phyloP scores from a whole-genome alignment of 2,329 filamentous ascomycete species.

The Epichloe bromicola region DNA sequence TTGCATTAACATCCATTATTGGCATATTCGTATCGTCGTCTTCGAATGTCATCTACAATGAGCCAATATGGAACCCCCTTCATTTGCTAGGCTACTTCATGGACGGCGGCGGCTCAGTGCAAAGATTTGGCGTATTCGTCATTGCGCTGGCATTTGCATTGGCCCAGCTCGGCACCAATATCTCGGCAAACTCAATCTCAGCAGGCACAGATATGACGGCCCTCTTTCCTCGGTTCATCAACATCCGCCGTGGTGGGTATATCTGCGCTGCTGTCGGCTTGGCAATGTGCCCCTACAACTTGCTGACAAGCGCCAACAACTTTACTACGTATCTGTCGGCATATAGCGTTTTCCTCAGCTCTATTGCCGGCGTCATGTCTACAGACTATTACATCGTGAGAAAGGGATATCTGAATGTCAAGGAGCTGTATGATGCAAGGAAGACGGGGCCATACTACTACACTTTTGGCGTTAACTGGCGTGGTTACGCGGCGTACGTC shows the following conservation, averaged over 20 bases:
- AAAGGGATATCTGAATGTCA: slow-evolving; percentile 65
- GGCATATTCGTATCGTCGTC: slow-evolving; percentile 67
- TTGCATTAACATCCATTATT: slow-evolving; percentile 73
- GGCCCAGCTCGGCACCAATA: slow-evolving; percentile 76
- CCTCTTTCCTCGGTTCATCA: slow-evolving; percentile 65
- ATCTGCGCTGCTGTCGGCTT: slow-evolving; percentile 69
- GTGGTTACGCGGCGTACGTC: slow-evolving; percentile 72
- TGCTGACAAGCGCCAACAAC: slow-evolving; percentile 61
- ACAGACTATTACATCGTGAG: slow-evolving; percentile 81
- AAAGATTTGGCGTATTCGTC: slow-evolving; percentile 65
- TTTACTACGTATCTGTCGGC: slow-evolving; percentile 88
- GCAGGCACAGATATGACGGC: slow-evolving; percentile 76
- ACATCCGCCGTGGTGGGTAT: slow-evolving; percentile 77
- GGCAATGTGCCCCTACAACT: slow-evolving; percentile 76
- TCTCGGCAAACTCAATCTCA: slow-evolving; percentile 75
- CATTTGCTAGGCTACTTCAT: slow-evolving; percentile 54
- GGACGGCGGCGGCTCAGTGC: slow-evolving; percentile 51
- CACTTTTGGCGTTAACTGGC: slow-evolving; percentile 64
- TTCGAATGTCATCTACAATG: slow-evolving; percentile 51
- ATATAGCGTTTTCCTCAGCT: slow-evolving; percentile 88
- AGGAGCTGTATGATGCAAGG: slow-evolving; percentile 64
- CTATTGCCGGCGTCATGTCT: slow-evolving; percentile 83
- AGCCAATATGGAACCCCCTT: slow-evolving; percentile 63
- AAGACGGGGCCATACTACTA: slow-evolving; percentile 60
- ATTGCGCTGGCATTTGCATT: slow-evolving; percentile 60